Base-by-base conservation (phyloP, 495 filamentous ascomycete genomes). In the Arthonia radiata region DNA sequence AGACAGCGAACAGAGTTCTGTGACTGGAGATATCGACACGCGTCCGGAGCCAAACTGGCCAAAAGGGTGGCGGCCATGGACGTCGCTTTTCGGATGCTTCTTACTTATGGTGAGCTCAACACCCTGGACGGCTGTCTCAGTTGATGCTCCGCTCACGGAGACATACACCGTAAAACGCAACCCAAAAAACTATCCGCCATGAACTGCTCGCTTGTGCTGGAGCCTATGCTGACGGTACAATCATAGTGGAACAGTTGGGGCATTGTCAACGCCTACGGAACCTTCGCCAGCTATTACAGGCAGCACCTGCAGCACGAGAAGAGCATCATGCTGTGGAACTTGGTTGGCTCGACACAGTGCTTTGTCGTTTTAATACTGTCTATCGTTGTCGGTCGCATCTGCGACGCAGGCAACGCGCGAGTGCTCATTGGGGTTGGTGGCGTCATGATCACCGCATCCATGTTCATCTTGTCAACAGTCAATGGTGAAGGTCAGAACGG, bases 211-310 rank as follows among this genome's bases (percentile, higher is more conserved):
- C n/a, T n/a, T n/a, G n/a, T n/a, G n/a, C n/a, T n/a, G n/a, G n/a
- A 18, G 38, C 51, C 4, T 53, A 52, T 25, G 25, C 35, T 11
- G 43, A 40, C 24, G 53, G 14, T 55, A 52, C 31, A 42, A 47
- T 27, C 44, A 49, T 6, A 56, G 53, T 52, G 46, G 32, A 51
- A 53, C 23, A 45, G 44, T 29, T 56, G 53, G 52, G 41, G 42
- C 14, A 31, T 34, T 4, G 45, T 53, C 14, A 50, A 52, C 25
- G 41, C 44, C 10, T 56, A 44, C 24, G 53, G 53, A 18, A 50
- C 49, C 4, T 54, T 49, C 25, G 34, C 45, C 7, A 46, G 44
- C 4, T 50, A 39, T 31, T 55, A 57, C 23, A 33, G 41, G 18
- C 40, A 46, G 6, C 29, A 43, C 23, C 34, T 54, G 4, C 30